Evolutionary conservation across 2,329 filamentous ascomycete genomes (phyloP).

Genomic region (Gliomastix tumulicola): DNA sequence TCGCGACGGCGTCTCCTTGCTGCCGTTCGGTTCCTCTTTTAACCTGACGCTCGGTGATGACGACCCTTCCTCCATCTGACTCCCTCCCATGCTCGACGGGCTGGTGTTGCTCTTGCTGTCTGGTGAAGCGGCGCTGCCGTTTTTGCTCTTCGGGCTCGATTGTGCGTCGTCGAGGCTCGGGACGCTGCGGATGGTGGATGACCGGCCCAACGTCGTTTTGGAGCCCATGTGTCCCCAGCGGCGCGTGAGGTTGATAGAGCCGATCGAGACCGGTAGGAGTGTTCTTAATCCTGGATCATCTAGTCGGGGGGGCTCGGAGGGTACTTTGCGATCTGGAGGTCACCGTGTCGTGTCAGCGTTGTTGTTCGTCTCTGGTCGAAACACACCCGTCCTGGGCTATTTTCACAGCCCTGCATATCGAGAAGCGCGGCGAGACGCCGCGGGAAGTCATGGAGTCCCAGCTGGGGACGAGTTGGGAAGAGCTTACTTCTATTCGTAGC

Average conservation of each 20-base stretch:
- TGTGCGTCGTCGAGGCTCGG: constrained; percentile 45
- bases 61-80: constrained; percentile 20
- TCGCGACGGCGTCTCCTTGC: constrained; percentile 17
- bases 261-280: constrained; percentile 28
- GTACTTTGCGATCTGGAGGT: no score
- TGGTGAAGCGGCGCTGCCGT: constrained; percentile 27
- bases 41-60: constrained; percentile 25
- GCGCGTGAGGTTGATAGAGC: constrained; percentile 33
- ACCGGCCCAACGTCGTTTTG: constrained; percentile 23
- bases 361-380: no score
- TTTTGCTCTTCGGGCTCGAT: constrained; percentile 36
- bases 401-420: no score
- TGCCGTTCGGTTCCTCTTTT: constrained; percentile 20
- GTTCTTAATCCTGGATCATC: constrained; percentile 22
- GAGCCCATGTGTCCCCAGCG: constrained; percentile 10
- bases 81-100: constrained; percentile 31
- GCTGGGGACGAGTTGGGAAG: no score
- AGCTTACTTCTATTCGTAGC: no score
- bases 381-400: no score
- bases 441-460: no score
- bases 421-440: no score
- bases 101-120: constrained; percentile 39
- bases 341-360: no score
- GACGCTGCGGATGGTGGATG: constrained; percentile 49
- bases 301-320: no score